Percentiles rank a stretch among this genome's conserved stretches.
These are phyloP conservation scores for Boletus vermiculosoides DNA, from an alignment of 768 basidiomycete genomes.

Conservation along the genomic window DNA sequence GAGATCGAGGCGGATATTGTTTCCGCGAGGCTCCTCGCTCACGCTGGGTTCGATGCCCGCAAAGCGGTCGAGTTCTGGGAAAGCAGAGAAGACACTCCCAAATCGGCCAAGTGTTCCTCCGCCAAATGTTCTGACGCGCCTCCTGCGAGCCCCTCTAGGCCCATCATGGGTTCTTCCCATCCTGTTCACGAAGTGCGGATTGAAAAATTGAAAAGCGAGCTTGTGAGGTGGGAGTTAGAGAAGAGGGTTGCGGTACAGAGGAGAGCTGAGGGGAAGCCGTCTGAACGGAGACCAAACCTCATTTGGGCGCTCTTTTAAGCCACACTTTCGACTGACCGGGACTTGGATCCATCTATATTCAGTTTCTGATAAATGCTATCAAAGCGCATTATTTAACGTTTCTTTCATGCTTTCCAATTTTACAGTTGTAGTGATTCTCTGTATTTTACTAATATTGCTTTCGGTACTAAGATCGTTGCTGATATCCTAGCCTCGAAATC, in stretches of 20 bases:
- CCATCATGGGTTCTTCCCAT: conserved; percentile 42
- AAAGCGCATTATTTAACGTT: no score
- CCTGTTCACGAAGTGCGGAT: conserved; percentile 45
- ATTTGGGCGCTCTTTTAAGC: conserved; percentile 15
- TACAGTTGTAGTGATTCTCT: conserved; percentile 7
- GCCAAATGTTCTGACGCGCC: conserved; percentile 11
- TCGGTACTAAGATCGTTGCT: neutral
- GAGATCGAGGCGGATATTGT: conserved; percentile 94
- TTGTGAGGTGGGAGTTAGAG: conserved; percentile 45
- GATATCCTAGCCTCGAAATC: no score
- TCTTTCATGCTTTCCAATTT: neutral
- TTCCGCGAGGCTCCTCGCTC: conserved; percentile 83
- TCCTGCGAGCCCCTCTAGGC: conserved; percentile 20
- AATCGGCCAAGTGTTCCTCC: conserved; percentile 22
- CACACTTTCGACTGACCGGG: neutral
- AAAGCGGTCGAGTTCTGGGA: conserved; percentile 85
- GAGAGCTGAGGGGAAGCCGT: conserved; percentile 21
- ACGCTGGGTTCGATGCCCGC: conserved; percentile 88
- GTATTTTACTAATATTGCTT: conserved; percentile 1
- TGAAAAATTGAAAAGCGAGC: conserved; percentile 41
- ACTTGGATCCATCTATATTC: conserved; percentile 2
- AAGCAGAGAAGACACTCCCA: conserved; percentile 38
- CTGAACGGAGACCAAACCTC: conserved; percentile 13
- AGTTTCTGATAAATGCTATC: neutral
- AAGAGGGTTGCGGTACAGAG: conserved; percentile 27